Percentiles rank a stretch among this genome's conserved stretches.
These are phyloP conservation scores for Myriangium duriaei DNA, from an alignment of 2,329 filamentous ascomycete genomes.

Conservation along the genomic window DNA sequence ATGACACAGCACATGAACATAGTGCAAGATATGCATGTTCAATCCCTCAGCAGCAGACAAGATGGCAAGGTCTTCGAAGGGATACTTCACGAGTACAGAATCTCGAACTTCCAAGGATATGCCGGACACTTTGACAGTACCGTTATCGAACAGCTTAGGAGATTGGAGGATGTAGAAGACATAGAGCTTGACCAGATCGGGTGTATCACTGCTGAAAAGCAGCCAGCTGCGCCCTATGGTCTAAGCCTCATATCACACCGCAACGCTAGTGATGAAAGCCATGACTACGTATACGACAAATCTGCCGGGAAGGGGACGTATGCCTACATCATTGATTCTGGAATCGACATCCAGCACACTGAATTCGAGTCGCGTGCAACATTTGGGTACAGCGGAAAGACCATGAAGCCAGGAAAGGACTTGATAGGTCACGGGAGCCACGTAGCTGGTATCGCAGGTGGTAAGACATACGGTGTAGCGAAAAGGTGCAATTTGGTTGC, in stretches of 20 bases:
- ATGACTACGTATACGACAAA: constrained; percentile 11
- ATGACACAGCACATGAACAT: constrained; percentile 8
- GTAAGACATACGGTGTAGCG: constrained; percentile 49
- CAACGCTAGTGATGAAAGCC: constrained; percentile 4
- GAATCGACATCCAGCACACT: constrained; percentile 16
- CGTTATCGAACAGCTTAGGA: neutral
- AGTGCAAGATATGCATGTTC: constrained; percentile 10
- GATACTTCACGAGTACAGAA: neutral
- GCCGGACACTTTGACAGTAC: neutral
- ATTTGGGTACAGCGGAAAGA: constrained; percentile 21
- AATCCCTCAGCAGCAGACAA: constrained; percentile 7
- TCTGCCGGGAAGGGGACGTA: constrained; percentile 26
- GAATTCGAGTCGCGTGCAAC: constrained; percentile 26
- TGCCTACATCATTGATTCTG: constrained; percentile 29
- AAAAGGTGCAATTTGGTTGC: constrained; percentile 44
- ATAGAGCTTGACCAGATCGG: neutral
- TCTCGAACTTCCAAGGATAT: neutral
- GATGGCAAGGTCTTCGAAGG: constrained; percentile 1
- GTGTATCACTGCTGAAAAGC: constrained; percentile 9
- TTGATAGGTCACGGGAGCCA: constrained; percentile 53
- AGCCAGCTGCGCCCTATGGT: constrained; percentile 15
- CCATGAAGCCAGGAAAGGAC: constrained; percentile 22
- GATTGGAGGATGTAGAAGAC: neutral
- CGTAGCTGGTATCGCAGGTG: constrained; percentile 50
- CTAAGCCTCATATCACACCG: constrained; percentile 14